These are phyloP conservation scores for Gracilaria vermiculophylla DNA, from an alignment of 23 red algal genomes.

Conservation along the genomic window DNA sequence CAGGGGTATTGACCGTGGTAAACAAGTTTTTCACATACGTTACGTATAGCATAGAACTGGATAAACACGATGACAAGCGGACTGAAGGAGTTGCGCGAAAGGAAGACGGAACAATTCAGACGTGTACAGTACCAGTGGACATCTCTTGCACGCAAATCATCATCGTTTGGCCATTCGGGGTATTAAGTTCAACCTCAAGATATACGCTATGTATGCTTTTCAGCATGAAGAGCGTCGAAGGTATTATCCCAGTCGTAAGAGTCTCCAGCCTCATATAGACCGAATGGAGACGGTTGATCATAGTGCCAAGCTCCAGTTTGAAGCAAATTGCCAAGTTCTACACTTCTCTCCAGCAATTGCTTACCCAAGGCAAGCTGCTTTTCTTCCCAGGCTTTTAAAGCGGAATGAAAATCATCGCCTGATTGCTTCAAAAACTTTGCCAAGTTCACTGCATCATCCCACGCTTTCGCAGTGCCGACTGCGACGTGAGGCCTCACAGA, in stretches of 20 bases:
- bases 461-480: conserved; percentile 39
- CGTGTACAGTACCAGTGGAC: too few relatives aligned
- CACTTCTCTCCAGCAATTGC: not conserved
- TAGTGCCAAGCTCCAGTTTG: not conserved
- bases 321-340: not conserved
- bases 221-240: not conserved
- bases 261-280: not conserved
- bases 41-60: too few relatives aligned
- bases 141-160: too few relatives aligned
- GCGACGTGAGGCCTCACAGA: conserved; percentile 35
- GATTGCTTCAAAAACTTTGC: not conserved
- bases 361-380: conserved; percentile 10
- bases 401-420: conserved; percentile 1
- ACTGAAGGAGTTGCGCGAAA: too few relatives aligned
- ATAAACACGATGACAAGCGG: too few relatives aligned
- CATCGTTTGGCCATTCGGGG: too few relatives aligned
- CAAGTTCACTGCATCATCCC: conserved; percentile 22
- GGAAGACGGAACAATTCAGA: too few relatives aligned
- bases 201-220: not conserved
- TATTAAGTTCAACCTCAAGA: not conserved
- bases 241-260: not conserved
- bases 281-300: not conserved
- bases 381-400: not conserved
- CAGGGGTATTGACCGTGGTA: too few relatives aligned
- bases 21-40: too few relatives aligned